Base-by-base conservation (phyloP, 192 early-diverging fungal genomes). In the Coemansia sp. region DNA sequence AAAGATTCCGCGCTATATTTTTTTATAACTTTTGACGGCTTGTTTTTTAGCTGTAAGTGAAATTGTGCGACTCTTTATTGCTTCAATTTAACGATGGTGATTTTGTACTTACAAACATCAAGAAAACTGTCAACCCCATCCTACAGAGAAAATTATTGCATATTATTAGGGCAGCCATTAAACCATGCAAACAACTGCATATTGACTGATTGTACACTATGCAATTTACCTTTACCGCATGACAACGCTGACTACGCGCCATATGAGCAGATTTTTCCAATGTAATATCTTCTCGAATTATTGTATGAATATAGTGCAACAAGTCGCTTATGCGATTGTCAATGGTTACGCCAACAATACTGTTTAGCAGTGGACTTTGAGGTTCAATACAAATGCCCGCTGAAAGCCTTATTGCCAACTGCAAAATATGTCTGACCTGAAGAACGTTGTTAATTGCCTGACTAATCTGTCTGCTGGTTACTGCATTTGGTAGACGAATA, bases 241-340 rank as follows among this genome's bases (percentile, higher is more conserved):
- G 92, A 60, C 92, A 93, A 25, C 92, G 82, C 73, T 94, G 94
- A 64, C 93, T 92, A 34, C 88, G 81, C 31, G 92, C 65, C 30
- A 87, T 89, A 19, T 92, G 68, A n/a, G 90, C 77, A 12, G 77
- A 87, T 65, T 90, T 94, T 66, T 92, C 87, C 51, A 83, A 76
- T 0, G 80, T 73, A 4, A 91, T 65, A 30, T 91, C 89, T n/a
- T 85, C 82, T 56, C 94, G 86, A 19, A 96, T 86, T 19, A 87
- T 83, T 34, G 74, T 65, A 34, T 90, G 78, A 19, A 92, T 88
- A 2, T 68, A 58, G 6, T 74, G 66, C 24, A 74, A 61, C 12
- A 91, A 68, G 5, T 66, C 63, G 7, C 24, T 54, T 12, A 81
- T 53, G 0, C 78, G 58, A 27, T 69, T 31, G 22, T 87, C 85